Conservation (phyloP, 352 stramenopile genomes). For the Phytophthora niederhauseri region DNA sequence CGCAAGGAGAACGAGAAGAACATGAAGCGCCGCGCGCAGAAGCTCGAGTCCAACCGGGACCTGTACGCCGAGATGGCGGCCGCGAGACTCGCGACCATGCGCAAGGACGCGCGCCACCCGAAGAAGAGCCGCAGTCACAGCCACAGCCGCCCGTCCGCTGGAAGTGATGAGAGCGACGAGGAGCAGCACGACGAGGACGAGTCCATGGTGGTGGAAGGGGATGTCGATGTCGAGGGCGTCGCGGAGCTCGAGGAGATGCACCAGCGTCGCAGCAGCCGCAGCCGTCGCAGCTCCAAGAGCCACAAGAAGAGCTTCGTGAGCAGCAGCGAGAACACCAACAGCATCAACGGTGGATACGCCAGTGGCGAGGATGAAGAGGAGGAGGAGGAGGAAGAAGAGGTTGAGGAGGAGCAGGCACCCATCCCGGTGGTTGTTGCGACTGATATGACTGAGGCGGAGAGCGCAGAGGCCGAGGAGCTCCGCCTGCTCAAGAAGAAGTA, state of each 20-base stretch:
- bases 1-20: slow-evolving; percentile 65
- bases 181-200: slow-evolving; percentile 36
- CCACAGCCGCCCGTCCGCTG: slow-evolving; percentile 20
- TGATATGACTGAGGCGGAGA: slow-evolving; percentile 18
- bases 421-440: background rate
- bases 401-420: slow-evolving; percentile 11
- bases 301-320: slow-evolving; percentile 40
- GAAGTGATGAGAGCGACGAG: slow-evolving; percentile 30
- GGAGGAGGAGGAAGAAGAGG: slow-evolving; percentile 18
- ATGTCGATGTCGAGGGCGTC: slow-evolving; percentile 8
- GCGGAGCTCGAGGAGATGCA: slow-evolving; percentile 23
- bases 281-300: slow-evolving; percentile 28
- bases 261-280: slow-evolving; percentile 30
- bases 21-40: slow-evolving; percentile 55
- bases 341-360: slow-evolving; percentile 13
- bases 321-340: slow-evolving; percentile 32
- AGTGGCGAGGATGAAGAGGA: slow-evolving; percentile 24
- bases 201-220: slow-evolving; percentile 26
- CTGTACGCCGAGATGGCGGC: slow-evolving; percentile 77
- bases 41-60: slow-evolving; percentile 77
- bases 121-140: slow-evolving; percentile 37
- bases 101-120: slow-evolving; percentile 67
- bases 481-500: slow-evolving; percentile 42
- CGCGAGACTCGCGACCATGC: slow-evolving; percentile 58
- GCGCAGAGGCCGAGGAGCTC: slow-evolving; percentile 38